Evolutionary conservation across 1,284 basidiomycete species (phyloP), one percentile per base, ranked within the genome.

Genomic region (Sporisorium scitamineum): DNA sequence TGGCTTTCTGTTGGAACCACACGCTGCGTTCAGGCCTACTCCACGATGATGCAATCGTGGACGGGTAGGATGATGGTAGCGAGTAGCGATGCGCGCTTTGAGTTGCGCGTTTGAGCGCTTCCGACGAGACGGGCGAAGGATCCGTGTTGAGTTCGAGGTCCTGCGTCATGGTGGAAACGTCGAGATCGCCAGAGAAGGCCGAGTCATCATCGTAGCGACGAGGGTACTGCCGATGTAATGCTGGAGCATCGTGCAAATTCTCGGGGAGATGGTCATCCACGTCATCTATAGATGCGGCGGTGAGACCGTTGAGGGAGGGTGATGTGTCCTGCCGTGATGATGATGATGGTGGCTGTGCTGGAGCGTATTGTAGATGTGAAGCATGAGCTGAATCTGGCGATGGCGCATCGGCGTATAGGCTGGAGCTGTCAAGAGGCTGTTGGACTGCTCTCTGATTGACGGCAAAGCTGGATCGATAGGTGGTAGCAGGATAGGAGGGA

Each of bases 1-100:
- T 83, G 58, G 83, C 83, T 51, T 79, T 79, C 37, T 69, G 58
- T 60, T 83, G 76, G 60, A 83, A 84, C 81, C 81, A 84, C 6
- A 81, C 73, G 44, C 73, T 76, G 8, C 82, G 68, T 42, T 76
- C 60, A 2, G 75, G 75, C 26, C 67, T 44, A 24, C 55, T 66
- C 80, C 80, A 82, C 10, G 74, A 72, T 4, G 79, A 78, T 13
- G 79, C 78, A 18, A 81, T 71, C 62, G 45, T 70, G 53, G 79
- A 80, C 2, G 78, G 66, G 20, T 70, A 79, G 27, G 70, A 56
- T 9, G 79, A 79, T 1, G 79, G 78, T 4, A 80, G 64, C 55
- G 67, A 59, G 44, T 71, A 72, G 24, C 60, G 63, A 29, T 70
- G 72, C 7, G 48, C 54, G 48, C 34, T 47, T 37, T 61, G 26